Evolutionary conservation across 768 basidiomycete species (phyloP).

Genomic region (Mycena rebaudengoi): DNA sequence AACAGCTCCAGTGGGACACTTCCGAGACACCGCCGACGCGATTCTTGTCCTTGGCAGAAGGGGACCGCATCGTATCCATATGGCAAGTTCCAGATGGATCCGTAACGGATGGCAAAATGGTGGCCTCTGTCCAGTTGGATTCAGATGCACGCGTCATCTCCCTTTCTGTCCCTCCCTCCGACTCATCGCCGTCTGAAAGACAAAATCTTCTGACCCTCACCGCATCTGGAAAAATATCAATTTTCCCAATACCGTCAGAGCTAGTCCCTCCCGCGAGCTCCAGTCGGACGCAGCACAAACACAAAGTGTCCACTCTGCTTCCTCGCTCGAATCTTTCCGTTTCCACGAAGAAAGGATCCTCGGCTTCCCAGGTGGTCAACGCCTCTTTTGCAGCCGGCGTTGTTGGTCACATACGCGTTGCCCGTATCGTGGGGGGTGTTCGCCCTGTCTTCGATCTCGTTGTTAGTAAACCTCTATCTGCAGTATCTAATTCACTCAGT

Average conservation of each 20-base stretch:
- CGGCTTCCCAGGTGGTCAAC: slow-evolving; percentile 50
- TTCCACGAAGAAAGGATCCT: slow-evolving; percentile 47
- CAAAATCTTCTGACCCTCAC: slow-evolving; percentile 63
- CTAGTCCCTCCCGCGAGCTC: slow-evolving; percentile 47
- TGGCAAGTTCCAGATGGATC: slow-evolving; percentile 61
- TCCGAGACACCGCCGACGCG: slow-evolving; percentile 49
- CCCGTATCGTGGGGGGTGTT: slow-evolving; percentile 62
- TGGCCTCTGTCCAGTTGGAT: slow-evolving; percentile 70
- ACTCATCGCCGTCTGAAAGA: slow-evolving; percentile 37
- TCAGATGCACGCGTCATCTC: slow-evolving; percentile 63
- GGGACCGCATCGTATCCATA: slow-evolving; percentile 67
- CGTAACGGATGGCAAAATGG: slow-evolving; percentile 57
- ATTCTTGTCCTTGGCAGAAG: slow-evolving; percentile 69
- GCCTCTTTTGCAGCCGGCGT: slow-evolving; percentile 54
- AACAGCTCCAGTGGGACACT: slow-evolving; percentile 59
- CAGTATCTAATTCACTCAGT: slow-evolving; percentile 10
- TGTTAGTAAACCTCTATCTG: slow-evolving; percentile 48
- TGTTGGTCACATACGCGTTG: slow-evolving; percentile 57
- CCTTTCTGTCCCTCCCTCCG: slow-evolving; percentile 39
- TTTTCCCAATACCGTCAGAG: slow-evolving; percentile 63
- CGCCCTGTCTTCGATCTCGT: slow-evolving; percentile 67
- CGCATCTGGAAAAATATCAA: slow-evolving; percentile 63
- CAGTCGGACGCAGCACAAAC: slow-evolving; percentile 46
- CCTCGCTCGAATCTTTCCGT: slow-evolving; percentile 59
- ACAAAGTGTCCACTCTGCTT: slow-evolving; percentile 58